Evolutionary conservation across 768 basidiomycete genomes (phyloP).

Genomic region (Galerina sulciceps): DNA sequence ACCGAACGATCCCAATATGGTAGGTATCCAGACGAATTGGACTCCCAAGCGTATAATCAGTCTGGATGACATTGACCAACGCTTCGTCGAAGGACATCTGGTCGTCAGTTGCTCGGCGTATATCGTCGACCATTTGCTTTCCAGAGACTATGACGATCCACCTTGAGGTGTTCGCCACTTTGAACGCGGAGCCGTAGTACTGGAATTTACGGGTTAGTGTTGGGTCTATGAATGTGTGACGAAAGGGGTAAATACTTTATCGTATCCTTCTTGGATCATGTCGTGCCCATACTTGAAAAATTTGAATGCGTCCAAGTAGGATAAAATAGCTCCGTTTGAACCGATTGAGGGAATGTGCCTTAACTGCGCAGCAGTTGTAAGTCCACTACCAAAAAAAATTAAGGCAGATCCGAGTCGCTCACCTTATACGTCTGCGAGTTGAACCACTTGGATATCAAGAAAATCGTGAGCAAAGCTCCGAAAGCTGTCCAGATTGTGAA

Average conservation of each 20-base stretch:
- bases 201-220: too few species aligned
- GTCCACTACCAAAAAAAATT: not conserved
- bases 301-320: conserved; percentile 11
- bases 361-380: not conserved
- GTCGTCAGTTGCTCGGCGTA: conserved; percentile 39
- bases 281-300: conserved; percentile 15
- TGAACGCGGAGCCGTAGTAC: conserved; percentile 23
- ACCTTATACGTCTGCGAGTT: not conserved
- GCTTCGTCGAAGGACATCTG: conserved; percentile 32
- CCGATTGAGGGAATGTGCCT: conserved; percentile 18
- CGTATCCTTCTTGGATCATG: conserved; percentile 25
- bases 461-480: not conserved
- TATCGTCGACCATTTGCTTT: conserved; percentile 47
- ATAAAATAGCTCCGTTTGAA: conserved; percentile 7
- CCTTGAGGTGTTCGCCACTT: conserved; percentile 15
- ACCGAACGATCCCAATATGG: conserved; percentile 4
- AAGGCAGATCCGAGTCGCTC: not conserved
- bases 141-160: conserved; percentile 41
- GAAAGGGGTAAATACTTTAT: conserved; percentile 18
- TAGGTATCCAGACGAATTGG: conserved; percentile 3
- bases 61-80: conserved; percentile 1
- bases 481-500: too few species aligned
- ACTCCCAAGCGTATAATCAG: conserved; percentile 4
- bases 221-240: too few species aligned
- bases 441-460: not conserved